Evolutionary conservation across 495 filamentous ascomycete species (phyloP), one percentile per base, ranked within the genome.

Genomic region (Aspergillus campestris): DNA sequence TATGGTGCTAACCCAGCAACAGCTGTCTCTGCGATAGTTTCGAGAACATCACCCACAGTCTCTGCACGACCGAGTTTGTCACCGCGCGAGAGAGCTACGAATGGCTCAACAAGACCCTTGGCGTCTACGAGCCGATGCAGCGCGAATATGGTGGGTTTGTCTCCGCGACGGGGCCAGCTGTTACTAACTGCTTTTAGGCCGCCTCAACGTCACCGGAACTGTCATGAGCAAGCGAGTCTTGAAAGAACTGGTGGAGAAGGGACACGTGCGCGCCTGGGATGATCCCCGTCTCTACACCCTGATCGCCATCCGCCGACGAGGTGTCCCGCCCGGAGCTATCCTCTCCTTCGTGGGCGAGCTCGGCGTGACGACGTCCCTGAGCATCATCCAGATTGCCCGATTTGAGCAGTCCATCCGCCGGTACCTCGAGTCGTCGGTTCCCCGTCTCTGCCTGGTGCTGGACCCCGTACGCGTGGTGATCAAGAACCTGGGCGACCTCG

Each of bases 251-350:
- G 86, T 94, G 13, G 77, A 82, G 14, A 75, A 77, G 45, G 76
- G 77, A 28, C 68, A 82, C 56, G 89, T 95, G 14, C 75, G 83
- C 8, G 84, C 79, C 45, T 95, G 89, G 86, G 86, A 95, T 45
- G 89, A 95, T 55, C 90, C 89, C 1, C 77, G 89, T 12, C 79
- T 95, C 5, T 94, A 86, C 67, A 95, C 89, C 0, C 68, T 95
- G n/a, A 88, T 91, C 42, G 87, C 79, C 5, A 77, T 95, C 15
- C 79, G 83, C 13, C 80, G 89, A 14, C 78, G 89, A 32, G 88
- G 90, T 58, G 73, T 95, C 6, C 89, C 89, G 3, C 89, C 89
- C 0, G 85, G 84, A 7, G 90, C 89, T 2, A 87, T 95, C 14
- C 78, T 91, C 32, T 78, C 83, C 38, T 95, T 95, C 56, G 81